A percentile compares a stretch with the other conserved stretches of the same genome.
These are phyloP conservation scores for Tympanopsis confertula DNA, from an alignment of 2,329 filamentous ascomycete genomes.

Conservation along the genomic window DNA sequence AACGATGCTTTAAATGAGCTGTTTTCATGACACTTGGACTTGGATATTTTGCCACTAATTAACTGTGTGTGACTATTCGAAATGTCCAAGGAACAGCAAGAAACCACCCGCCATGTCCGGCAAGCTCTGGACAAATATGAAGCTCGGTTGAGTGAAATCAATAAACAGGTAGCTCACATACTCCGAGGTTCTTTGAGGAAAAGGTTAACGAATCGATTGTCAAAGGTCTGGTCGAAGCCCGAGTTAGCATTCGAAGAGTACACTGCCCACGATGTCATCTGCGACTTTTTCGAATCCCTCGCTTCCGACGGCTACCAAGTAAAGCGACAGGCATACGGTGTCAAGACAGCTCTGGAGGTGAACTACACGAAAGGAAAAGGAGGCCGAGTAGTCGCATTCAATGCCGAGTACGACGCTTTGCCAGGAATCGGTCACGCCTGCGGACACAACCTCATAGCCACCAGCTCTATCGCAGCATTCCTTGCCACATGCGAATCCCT, in stretches of 20 bases:
- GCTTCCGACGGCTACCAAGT: constrained; percentile 12
- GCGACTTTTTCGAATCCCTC: constrained; percentile 8
- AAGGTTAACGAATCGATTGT: no score
- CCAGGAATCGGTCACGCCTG: constrained; percentile 17
- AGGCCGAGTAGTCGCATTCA: constrained; percentile 18
- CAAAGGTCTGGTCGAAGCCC: constrained; percentile 7
- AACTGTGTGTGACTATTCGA: no score
- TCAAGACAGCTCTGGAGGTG: constrained; percentile 19
- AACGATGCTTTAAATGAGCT: no score
- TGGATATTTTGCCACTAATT: no score
- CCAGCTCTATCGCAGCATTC: constrained; percentile 13
- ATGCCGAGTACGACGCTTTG: constrained; percentile 18
- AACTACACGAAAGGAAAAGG: constrained; percentile 10
- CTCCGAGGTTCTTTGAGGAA: no score
- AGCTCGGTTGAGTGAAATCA: no score
- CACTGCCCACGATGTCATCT: constrained; percentile 14
- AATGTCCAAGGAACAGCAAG: no score
- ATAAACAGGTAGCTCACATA: no score
- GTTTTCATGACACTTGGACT: no score
- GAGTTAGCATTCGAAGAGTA: constrained; percentile 15
- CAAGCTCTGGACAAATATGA: no score
- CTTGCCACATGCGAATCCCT: constrained; percentile 17
- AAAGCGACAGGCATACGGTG: constrained; percentile 16
- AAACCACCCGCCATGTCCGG: no score
- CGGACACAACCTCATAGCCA: constrained; percentile 19